Evolutionary conservation across 768 basidiomycete species (phyloP), one percentile per base, ranked within the genome.

Genomic region (Chalciporus piperatus): DNA sequence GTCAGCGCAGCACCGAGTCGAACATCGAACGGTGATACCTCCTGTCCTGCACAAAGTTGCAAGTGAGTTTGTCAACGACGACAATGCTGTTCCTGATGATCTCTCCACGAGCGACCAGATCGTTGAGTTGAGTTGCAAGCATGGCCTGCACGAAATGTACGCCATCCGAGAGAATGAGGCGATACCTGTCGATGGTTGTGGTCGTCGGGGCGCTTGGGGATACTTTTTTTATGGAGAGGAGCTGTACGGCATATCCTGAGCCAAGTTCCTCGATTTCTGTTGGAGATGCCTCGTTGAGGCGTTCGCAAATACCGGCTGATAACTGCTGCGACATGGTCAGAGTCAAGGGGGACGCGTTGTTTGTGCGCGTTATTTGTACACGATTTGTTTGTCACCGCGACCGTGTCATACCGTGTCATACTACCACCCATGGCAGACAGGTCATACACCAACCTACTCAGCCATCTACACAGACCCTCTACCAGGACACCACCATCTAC

Each of bases 161-260:
- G 37, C 96, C 94, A 70, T 98, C 96, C 0, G 93, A 96, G 37
- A 98, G 74, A 69, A 98, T 91, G 53, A 96, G 77, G 54, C 92
- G 80, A 69, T 80, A 84, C 51, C 87, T 75, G 62, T 88, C 86
- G 41, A 76, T 57, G 41, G 70, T 8, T 47, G 67, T 11, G 59
- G 53, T 63, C 6, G 73, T 59, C 61, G 27, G 27, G 9, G 71
- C 13, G 70, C 59, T 35, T 62, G 57, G 43, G 68, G 35, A 72
- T 37, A 97, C 86, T 64, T 84, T 84, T 71, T 92, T 96, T 56
- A 93, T 81, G 37, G 84, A 88, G 43, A 98, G 80, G 41, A 95
- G 71, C 62, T 98, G 95, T 0, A 97, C 72, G 16, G 81, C 78
- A 59, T 82, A 78, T 4, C 67, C 67, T 23, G 59, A 48, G 17